Evolutionary conservation across 2,329 filamentous ascomycete genomes (phyloP).

Genomic region (Mollisia scopiformis): DNA sequence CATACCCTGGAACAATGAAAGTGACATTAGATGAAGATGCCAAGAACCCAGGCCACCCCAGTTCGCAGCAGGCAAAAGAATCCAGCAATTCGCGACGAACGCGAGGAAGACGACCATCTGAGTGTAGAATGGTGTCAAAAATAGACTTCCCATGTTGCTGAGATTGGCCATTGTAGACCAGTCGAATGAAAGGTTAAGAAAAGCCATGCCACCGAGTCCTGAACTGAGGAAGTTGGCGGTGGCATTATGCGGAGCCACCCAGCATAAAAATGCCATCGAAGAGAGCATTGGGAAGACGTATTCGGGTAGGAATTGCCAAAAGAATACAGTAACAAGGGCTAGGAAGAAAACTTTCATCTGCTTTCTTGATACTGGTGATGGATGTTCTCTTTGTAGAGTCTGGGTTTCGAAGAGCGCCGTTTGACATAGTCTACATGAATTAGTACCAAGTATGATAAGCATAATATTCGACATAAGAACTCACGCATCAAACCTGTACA

Average conservation of each 20-base stretch:
- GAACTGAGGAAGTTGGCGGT: constrained; percentile 63
- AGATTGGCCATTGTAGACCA: constrained; percentile 62
- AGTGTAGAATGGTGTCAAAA: constrained; percentile 62
- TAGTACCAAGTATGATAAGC: neutral
- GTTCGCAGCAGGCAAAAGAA: constrained; percentile 60
- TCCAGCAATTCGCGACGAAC: constrained; percentile 59
- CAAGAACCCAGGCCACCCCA: constrained; percentile 57
- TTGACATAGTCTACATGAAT: constrained; percentile 45
- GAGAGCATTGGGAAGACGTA: constrained; percentile 62
- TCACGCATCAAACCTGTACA: constrained; percentile 48
- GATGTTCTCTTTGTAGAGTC: constrained; percentile 52
- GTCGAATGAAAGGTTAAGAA: constrained; percentile 61
- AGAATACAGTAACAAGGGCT: constrained; percentile 52
- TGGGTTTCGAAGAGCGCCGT: constrained; percentile 62
- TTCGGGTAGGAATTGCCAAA: constrained; percentile 67
- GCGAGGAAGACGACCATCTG: constrained; percentile 58
- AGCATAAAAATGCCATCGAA: constrained; percentile 64
- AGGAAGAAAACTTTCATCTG: constrained; percentile 62
- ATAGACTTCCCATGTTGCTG: constrained; percentile 46
- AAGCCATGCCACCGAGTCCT: constrained; percentile 64
- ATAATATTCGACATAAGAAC: constrained; percentile 12
- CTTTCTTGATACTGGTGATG: constrained; percentile 50
- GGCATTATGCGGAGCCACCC: constrained; percentile 61
- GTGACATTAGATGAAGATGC: constrained; percentile 60
- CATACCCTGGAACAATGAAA: constrained; percentile 54